These are phyloP conservation scores for Vigna hirtella DNA, from an alignment of 306 rosid genomes.

Conservation along the genomic window DNA sequence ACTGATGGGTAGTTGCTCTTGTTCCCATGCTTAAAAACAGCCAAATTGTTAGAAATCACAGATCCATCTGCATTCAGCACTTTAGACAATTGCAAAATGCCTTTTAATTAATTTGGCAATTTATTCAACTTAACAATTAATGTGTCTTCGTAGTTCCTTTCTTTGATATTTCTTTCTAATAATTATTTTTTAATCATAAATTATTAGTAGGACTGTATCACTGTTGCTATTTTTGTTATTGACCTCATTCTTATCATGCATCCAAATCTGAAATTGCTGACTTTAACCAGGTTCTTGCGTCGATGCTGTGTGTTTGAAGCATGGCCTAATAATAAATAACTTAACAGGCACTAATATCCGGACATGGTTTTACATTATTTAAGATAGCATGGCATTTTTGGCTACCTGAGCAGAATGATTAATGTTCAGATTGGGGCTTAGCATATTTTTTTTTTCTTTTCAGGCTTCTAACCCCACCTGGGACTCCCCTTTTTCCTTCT, in stretches of 20 bases:
- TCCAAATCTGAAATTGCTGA: neutral
- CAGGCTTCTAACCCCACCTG: constrained; percentile 99
- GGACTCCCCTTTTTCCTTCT: constrained; percentile 98
- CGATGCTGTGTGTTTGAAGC: constrained; percentile 9
- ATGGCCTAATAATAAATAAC: constrained; percentile 25
- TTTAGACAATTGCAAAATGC: neutral
- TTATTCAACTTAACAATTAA: constrained; percentile 15
- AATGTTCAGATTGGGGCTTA: constrained; percentile 39
- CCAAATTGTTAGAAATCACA: neutral
- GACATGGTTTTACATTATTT: neutral
- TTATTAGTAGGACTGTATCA: constrained; percentile 1
- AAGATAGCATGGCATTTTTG: neutral
- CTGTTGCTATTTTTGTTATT: constrained; percentile 12
- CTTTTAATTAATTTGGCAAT: constrained; percentile 20
- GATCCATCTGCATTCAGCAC: neutral
- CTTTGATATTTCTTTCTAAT: no score
- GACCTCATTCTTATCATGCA: neutral
- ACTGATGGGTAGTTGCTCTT: constrained; percentile 20
- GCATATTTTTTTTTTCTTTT: constrained; percentile 40
- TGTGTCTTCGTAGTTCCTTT: constrained; percentile 6
- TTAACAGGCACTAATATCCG: constrained; percentile 9
- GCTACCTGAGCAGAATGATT: constrained; percentile 8
- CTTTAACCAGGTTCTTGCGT: constrained; percentile 18
- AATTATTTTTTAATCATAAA: neutral
- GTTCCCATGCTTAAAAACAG: neutral